Base-by-base conservation (phyloP, 108 stramenopile genomes). In the Phaeodactylum tricornutum region DNA sequence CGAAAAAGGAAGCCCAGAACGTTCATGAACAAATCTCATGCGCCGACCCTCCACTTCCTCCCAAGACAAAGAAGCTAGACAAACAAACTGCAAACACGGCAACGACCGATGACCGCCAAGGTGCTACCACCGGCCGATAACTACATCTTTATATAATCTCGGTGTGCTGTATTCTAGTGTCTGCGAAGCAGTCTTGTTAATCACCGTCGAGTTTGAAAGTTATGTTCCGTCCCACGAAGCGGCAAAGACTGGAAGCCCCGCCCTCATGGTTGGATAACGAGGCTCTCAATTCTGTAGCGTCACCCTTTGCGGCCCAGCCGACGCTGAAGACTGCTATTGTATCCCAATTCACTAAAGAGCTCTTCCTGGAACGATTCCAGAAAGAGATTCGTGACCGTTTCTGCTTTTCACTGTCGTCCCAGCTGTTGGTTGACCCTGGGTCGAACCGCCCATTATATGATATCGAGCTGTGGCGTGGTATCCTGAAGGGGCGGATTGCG, bases 301-400 rank as follows among this genome's bases (percentile, higher is more conserved):
- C 40, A 20, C 12, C 39, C 3, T 53, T 39, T 4, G 4, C 9
- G 12, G 12, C 12, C 12, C 11, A 12, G 12, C 8, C 33, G n/a
- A 14, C n/a, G 16, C 34, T 36, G 11, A 29, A 34, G 4, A 37
- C 50, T 11, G 8, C 37, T 4, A 62, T 74, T 1, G 64, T 56
- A 6, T 59, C 69, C 31, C 21, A 49, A 12, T 55, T 74, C 29
- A 30, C 57, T 24, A 79, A 80, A 33, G 53, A 78, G 29, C 53
- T 90, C 12, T 61, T 89, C 30, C 32, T 84, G 20, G 76, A 73
- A 16, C 69, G 83, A 14, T 64, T 90, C 23, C 51, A 64, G 31
- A 80, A 78, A 24, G 87, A 90, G 67, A 58, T 90, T 30, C 32
- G 75, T 0, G 14, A 57, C 29, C 63, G 16, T 1, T 52, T 36